phyloP scores from a whole-genome alignment of 805 yeast species.

The Komagataella phaffii region DNA sequence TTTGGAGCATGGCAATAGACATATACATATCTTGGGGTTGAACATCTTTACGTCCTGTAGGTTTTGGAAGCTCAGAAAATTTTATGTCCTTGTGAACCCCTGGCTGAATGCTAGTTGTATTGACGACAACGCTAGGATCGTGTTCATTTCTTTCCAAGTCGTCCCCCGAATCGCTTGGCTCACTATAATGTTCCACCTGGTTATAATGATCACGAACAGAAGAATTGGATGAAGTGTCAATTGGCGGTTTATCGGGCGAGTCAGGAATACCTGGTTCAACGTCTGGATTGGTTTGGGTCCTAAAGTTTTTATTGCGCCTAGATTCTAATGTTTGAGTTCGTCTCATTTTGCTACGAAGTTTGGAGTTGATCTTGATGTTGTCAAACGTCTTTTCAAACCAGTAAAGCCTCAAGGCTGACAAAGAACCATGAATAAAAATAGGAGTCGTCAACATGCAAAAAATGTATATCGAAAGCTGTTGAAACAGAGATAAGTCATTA shows the following conservation, averaged over 20 bases:
- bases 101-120: neutral
- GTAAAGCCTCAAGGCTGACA: conserved; percentile 67
- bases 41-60: conserved; percentile 29
- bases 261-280: neutral
- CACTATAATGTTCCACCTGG: conserved; percentile 20
- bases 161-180: conserved; percentile 26
- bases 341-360: conserved; percentile 68
- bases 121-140: neutral
- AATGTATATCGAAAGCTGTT: conserved; percentile 63
- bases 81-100: conserved; percentile 24
- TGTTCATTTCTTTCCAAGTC: conserved; percentile 2
- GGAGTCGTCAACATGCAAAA: conserved; percentile 67
- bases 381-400: conserved; percentile 87
- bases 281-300: conserved; percentile 8
- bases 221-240: neutral
- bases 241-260: neutral
- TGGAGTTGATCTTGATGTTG: conserved; percentile 67
- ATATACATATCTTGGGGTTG: conserved; percentile 76
- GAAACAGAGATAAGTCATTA: conserved; percentile 54
- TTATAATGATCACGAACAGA: conserved; percentile 1
- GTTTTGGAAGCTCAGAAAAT: conserved; percentile 47
- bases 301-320: conserved; percentile 14
- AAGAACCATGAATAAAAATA: conserved; percentile 68
- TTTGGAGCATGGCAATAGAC: conserved; percentile 72
- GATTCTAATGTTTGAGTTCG: conserved; percentile 64